Conservation (phyloP, 2,329 filamentous ascomycete species). For the Arthrobotrys iridis region DNA sequence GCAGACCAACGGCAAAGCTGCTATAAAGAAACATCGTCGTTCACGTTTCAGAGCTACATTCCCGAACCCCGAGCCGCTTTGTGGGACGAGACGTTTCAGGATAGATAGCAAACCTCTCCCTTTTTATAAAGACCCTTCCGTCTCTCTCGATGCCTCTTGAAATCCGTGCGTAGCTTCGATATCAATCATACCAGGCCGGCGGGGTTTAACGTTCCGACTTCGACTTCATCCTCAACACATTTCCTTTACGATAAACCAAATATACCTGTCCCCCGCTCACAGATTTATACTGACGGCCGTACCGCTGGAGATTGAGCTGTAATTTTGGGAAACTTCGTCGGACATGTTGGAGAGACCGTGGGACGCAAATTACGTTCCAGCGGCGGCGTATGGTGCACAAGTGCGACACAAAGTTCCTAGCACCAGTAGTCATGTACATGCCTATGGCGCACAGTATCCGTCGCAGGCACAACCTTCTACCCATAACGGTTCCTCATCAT, state of each 20-base stretch:
- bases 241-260: conserved; percentile 11
- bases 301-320: conserved; percentile 41
- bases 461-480: conserved; percentile 52
- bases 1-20: conserved; percentile 35
- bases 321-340: conserved; percentile 39
- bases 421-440: conserved; percentile 50
- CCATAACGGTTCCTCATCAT: conserved; percentile 28
- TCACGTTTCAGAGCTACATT: conserved; percentile 54
- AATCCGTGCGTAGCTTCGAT: background rate
- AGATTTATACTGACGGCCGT: background rate
- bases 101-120: conserved; percentile 8
- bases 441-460: conserved; percentile 49
- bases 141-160: conserved; percentile 7
- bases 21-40: conserved; percentile 46
- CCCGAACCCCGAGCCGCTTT: conserved; percentile 53
- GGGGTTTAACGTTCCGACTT: conserved; percentile 23
- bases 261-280: conserved; percentile 11
- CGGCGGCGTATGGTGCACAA: conserved; percentile 53
- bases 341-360: conserved; percentile 55
- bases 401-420: conserved; percentile 53
- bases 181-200: conserved; percentile 8
- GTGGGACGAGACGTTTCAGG: conserved; percentile 53
- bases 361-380: conserved; percentile 55
- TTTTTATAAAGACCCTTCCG: conserved; percentile 36
- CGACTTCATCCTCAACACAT: conserved; percentile 40